Evolutionary conservation across 2,329 filamentous ascomycete species (phyloP), one percentile per base, ranked within the genome.

Genomic region (Microsporum ferrugineum): DNA sequence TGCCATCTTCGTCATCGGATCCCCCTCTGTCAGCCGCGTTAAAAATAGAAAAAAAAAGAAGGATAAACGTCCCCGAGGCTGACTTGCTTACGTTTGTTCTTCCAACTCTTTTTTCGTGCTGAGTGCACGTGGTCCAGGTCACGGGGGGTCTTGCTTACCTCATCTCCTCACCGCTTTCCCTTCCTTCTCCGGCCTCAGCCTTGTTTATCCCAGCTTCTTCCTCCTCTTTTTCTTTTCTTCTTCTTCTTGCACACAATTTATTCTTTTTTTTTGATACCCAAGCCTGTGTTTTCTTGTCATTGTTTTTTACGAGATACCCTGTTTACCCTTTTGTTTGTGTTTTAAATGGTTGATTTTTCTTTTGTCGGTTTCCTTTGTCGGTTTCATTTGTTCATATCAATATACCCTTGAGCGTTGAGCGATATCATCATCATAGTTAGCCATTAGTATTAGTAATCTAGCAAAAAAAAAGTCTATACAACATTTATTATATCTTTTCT

Each of bases 331-430:
- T 49, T 43, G 8, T 38, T n/a, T 45, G n/a, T 39, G 39, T 39
- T 39, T 23, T 33, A 5, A 23, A 23, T 59, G 12, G 39, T 51
- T 53, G 29, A 51, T 31, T 29, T 8, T 17, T 47, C 47, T 34
- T 10, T 47, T 29, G 14, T 23, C 17, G 17, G 17, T 33, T 23
- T 59, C 39, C 38, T 47, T 59, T 59, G 31, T 43, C 39, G 38
- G 38, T 6, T 43, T 43, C 14, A 14, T n/a, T 43, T 43, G n/a
- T 14, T 43, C 39, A n/a, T n/a, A 43, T 4, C 39, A 5, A 43
- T 43, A 43, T 43, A 43, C 49, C 49, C 49, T 34, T 53, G 49
- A 53, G 49, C 49, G 49, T 53, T 53, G 49, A 53, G 49, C 49
- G 49, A 53, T 27, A 31, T 27, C 38, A 59, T 47, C 36, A 36